These are phyloP conservation scores for Hanseniaspora meyeri DNA, from an alignment of 805 yeast species.

Conservation along the genomic window DNA sequence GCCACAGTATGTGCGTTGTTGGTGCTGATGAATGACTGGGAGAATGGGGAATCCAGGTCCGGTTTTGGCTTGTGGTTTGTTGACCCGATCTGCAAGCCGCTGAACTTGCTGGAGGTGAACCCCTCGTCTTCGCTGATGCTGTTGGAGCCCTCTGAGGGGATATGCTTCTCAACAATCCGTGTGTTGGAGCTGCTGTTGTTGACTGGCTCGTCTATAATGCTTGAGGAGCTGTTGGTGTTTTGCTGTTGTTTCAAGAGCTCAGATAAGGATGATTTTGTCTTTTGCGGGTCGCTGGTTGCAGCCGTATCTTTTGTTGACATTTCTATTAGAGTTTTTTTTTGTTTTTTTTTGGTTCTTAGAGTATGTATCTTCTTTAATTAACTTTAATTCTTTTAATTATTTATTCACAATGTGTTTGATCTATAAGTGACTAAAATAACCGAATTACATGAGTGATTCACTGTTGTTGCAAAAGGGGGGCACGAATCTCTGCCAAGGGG, in stretches of 20 bases:
- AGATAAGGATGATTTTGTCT: slow-evolving; percentile 11
- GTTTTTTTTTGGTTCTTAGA: not conserved
- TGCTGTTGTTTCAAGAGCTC: slow-evolving; percentile 9
- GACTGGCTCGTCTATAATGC: not conserved
- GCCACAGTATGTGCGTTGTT: slow-evolving; percentile 30
- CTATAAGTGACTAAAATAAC: too few species aligned
- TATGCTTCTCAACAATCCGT: not conserved
- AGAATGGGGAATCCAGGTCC: slow-evolving; percentile 16
- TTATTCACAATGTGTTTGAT: too few species aligned
- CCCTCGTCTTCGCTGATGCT: slow-evolving; percentile 6
- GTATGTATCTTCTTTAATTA: too few species aligned
- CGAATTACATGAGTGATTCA: not conserved
- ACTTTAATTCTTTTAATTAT: too few species aligned
- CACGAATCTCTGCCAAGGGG: too few species aligned
- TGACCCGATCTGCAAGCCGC: slow-evolving; percentile 11
- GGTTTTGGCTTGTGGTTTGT: slow-evolving; percentile 12
- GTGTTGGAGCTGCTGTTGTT: not conserved
- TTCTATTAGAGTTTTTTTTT: not conserved
- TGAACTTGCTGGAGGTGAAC: not conserved
- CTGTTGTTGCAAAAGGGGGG: too few species aligned
- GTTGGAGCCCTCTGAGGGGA: slow-evolving; percentile 5
- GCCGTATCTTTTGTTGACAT: not conserved
- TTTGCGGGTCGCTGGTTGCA: not conserved
- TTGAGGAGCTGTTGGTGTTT: not conserved
- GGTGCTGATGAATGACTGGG: slow-evolving; percentile 25